Base-by-base conservation (phyloP, 352 stramenopile genomes). In the Phytophthora nicotianae region DNA sequence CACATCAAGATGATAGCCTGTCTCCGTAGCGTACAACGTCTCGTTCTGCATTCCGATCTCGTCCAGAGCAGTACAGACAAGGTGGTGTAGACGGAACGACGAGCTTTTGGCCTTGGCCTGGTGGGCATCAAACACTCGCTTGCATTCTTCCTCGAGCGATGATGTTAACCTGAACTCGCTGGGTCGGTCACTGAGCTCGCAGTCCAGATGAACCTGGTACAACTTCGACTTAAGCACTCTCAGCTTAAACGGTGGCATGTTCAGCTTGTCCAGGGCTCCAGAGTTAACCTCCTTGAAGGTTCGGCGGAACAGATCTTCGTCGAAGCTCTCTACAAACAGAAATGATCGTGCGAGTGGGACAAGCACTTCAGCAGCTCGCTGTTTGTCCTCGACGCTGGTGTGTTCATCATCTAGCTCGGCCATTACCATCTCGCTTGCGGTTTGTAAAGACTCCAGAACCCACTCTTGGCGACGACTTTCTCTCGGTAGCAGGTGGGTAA, bases 171-270 rank as follows among this genome's bases (percentile, higher is more conserved):
- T 58, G 19, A 84, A 79, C 26, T 83, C 64, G 2, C 50, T 42
- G 6, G 50, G 9, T 48, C 79, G 76, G 5, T 56, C 42, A 2
- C 72, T 59, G 1, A 88, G 50, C 24, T 70, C 38, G 26, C 81
- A 88, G 40, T 92, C 81, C 23, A 92, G 21, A 51, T 92, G 79
- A 51, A 89, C 59, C 47, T 89, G 79, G 45, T 88, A 90, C 60
- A 89, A 58, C 61, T 84, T 84, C 14, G 69, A 66, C 52, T 74
- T 77, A 19, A 83, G 65, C 7, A 74, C 62, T 19, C 56, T 58
- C 4, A 74, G 49, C 48, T 81, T 84, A 41, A 72, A 72, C 14
- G 50, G 47, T 14, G 76, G 65, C 10, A 71, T 35, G 13, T 61
- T 50, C 8, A 70, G 53, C 9, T 74, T 72, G 21, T 87, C 78